These are phyloP conservation scores for Kluyveromyces starmeri DNA, from an alignment of 805 yeast genomes.

Conservation along the genomic window DNA sequence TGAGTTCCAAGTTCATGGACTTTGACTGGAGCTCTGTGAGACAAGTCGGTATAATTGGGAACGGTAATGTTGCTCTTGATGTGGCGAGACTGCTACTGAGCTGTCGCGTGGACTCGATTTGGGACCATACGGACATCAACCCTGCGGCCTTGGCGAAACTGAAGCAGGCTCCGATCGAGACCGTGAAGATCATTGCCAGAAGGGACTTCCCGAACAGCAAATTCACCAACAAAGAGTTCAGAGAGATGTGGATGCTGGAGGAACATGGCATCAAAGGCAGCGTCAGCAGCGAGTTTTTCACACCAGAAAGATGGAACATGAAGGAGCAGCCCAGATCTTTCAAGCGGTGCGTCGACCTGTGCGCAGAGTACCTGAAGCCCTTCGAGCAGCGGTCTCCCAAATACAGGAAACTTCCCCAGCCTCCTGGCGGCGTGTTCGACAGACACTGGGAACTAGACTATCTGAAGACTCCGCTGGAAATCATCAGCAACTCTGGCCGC, in stretches of 20 bases:
- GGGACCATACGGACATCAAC: conserved; percentile 69
- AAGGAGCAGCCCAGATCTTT: conserved; percentile 39
- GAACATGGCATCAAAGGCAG: conserved; percentile 42
- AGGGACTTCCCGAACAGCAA: conserved; percentile 81
- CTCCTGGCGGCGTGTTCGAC: conserved; percentile 5
- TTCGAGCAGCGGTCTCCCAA: conserved; percentile 23
- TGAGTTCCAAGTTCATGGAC: conserved; percentile 29
- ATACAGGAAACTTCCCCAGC: conserved; percentile 17
- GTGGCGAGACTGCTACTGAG: conserved; percentile 72
- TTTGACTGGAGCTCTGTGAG: conserved; percentile 56
- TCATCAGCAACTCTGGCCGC: conserved; percentile 34
- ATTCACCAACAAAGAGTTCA: conserved; percentile 83
- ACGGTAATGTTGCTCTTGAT: conserved; percentile 94
- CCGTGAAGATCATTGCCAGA: conserved; percentile 71
- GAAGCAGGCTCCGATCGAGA: conserved; percentile 42
- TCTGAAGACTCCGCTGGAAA: conserved; percentile 53
- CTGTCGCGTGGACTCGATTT: conserved; percentile 36
- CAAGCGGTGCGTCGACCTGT: conserved; percentile 56
- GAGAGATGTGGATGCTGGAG: conserved; percentile 67
- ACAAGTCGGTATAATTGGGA: conserved; percentile 79
- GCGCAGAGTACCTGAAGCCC: conserved; percentile 42
- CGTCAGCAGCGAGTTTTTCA: conserved; percentile 32
- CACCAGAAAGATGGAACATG: conserved; percentile 20
- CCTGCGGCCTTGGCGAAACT: conserved; percentile 49
- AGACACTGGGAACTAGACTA: conserved; percentile 64